Conservation (phyloP, 352 stramenopile genomes). For the Phytophthora megakarya region DNA sequence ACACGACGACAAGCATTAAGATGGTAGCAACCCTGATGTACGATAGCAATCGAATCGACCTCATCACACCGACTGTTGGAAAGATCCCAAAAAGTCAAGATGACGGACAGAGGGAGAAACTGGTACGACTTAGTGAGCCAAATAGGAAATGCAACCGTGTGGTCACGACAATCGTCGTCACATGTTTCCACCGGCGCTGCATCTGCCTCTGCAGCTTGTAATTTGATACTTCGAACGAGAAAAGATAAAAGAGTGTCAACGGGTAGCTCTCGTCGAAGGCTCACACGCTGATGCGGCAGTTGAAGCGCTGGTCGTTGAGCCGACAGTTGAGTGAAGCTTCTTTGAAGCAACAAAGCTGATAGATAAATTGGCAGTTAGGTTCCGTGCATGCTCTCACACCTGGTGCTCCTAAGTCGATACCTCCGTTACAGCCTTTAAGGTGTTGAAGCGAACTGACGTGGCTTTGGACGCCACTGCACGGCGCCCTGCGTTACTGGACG, state of each 20-base stretch:
- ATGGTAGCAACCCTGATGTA: not conserved
- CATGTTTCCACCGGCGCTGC: no score
- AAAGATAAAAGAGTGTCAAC: no score
- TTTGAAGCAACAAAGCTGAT: conserved; percentile 19
- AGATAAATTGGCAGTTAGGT: conserved; percentile 21
- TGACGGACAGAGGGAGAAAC: no score
- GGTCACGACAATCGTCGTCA: no score
- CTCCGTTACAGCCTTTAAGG: conserved; percentile 15
- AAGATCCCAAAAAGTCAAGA: no score
- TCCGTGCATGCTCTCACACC: conserved; percentile 3
- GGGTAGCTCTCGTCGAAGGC: no score
- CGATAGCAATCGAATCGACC: not conserved
- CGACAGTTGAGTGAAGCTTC: conserved; percentile 14
- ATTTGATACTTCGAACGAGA: no score
- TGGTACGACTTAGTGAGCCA: not conserved
- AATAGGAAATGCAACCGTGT: no score
- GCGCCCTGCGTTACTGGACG: conserved; percentile 60
- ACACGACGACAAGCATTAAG: conserved; percentile 9
- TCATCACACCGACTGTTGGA: not conserved
- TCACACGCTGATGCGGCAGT: no score
- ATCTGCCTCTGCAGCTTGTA: no score
- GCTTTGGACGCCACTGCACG: conserved; percentile 74
- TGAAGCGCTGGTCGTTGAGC: no score
- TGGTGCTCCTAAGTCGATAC: conserved; percentile 15
- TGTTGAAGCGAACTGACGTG: conserved; percentile 56